Conservation (phyloP, 176 grass and related monocot species). For the Secale cereale region DNA sequence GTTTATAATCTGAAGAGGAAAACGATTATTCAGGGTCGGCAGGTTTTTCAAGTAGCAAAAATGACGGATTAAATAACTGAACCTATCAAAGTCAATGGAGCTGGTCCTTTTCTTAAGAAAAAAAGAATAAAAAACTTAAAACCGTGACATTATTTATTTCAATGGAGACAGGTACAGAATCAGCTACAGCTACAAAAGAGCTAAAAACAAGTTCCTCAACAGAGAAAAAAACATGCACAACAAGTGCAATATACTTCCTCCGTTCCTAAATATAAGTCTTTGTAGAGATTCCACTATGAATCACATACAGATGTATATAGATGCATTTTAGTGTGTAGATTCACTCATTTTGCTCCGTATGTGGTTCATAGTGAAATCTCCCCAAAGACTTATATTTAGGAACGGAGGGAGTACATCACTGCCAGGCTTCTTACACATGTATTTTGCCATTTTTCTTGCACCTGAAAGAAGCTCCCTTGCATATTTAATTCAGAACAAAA, state of each 20-base stretch:
- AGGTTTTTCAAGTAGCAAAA: slow-evolving; percentile 4
- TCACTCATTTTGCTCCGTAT: too few species aligned
- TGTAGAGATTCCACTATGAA: too few species aligned
- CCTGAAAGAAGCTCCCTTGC: slow-evolving; percentile 1
- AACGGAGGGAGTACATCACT: too few species aligned
- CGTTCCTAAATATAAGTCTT: too few species aligned
- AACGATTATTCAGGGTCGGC: background rate
- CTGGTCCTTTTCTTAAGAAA: background rate
- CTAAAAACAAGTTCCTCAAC: slow-evolving; percentile 11
- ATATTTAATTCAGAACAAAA: slow-evolving; percentile 1
- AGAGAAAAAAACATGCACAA: background rate
- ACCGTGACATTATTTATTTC: background rate
- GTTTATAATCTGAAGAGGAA: slow-evolving; percentile 69
- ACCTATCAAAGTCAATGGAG: slow-evolving; percentile 2
- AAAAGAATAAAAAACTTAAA: background rate
- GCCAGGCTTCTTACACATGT: background rate
- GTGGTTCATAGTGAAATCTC: too few species aligned
- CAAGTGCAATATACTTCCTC: background rate
- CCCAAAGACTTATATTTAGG: too few species aligned
- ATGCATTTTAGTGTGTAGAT: too few species aligned
- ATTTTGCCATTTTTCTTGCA: background rate
- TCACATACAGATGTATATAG: too few species aligned
- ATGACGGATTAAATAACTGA: slow-evolving; percentile 1
- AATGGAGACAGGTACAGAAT: background rate
- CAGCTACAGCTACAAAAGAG: background rate